Conservation (phyloP, 371 early-diverging fungal species). For the Mucor piriformis region DNA sequence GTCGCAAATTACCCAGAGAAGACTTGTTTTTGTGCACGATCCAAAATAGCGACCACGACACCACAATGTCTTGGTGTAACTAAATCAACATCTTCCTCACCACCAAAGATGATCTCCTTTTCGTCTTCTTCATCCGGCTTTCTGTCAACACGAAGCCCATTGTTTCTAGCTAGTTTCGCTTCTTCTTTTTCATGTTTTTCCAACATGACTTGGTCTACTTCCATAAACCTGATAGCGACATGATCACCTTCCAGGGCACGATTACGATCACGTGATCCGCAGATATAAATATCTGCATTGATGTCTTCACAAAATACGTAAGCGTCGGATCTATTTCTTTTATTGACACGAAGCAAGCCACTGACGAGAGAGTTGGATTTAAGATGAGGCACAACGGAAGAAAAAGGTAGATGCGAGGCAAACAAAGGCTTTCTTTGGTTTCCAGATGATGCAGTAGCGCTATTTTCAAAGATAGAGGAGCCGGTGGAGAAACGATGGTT, state of each 20-base stretch:
- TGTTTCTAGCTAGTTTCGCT: slow-evolving; percentile 46
- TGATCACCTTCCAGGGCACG: slow-evolving; percentile 87
- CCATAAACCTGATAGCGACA: slow-evolving; percentile 79
- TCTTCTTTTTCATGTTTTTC: slow-evolving; percentile 60
- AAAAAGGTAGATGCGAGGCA: slow-evolving; percentile 58
- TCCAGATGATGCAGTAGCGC: neutral
- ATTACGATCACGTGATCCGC: slow-evolving; percentile 77
- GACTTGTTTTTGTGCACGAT: slow-evolving; percentile 60
- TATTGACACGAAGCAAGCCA: slow-evolving; percentile 83
- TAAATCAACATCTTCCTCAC: slow-evolving; percentile 56
- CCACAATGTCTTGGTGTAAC: slow-evolving; percentile 64
- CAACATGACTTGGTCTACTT: slow-evolving; percentile 58
- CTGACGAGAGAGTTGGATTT: slow-evolving; percentile 53
- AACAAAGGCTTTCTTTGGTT: slow-evolving; percentile 54
- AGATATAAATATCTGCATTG: slow-evolving; percentile 77
- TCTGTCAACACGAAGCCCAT: slow-evolving; percentile 43
- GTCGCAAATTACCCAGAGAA: slow-evolving; percentile 68
- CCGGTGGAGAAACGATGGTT: slow-evolving; percentile 14
- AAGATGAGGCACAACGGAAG: slow-evolving; percentile 46
- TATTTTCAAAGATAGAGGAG: neutral
- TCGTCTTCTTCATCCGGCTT: slow-evolving; percentile 59
- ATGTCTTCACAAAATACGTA: slow-evolving; percentile 77
- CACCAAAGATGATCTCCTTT: slow-evolving; percentile 55
- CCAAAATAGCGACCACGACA: slow-evolving; percentile 67
- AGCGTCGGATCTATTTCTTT: slow-evolving; percentile 77